phyloP scores from a whole-genome alignment of 306 rosid species.

The Cucurbita moschata region DNA sequence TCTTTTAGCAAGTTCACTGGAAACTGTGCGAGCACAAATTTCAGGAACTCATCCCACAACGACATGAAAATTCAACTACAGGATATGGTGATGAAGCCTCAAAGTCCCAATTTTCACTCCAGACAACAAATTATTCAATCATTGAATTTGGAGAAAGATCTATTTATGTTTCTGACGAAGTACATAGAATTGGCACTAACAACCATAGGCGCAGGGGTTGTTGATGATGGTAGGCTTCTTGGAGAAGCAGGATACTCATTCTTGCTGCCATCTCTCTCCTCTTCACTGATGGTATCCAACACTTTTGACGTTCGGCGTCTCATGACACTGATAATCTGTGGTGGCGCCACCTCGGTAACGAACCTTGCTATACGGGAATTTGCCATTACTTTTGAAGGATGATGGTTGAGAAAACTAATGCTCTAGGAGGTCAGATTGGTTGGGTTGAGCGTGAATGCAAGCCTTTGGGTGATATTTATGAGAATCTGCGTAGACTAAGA shows the following conservation, averaged over 20 bases:
- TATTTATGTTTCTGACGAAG: slow-evolving; percentile 17
- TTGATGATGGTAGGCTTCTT: neutral
- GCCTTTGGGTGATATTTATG: neutral
- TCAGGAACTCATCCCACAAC: neutral
- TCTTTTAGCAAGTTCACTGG: neutral
- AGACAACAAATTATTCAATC: neutral
- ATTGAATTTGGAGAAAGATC: slow-evolving; percentile 16
- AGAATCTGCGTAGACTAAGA: neutral
- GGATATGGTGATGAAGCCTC: neutral
- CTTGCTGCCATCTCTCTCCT: slow-evolving; percentile 40
- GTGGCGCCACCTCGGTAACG: slow-evolving; percentile 85
- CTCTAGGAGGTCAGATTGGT: neutral
- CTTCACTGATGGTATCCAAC: slow-evolving; percentile 82
- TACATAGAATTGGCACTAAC: slow-evolving; percentile 2
- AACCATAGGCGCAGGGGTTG: slow-evolving; percentile 6
- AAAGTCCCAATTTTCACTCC: neutral
- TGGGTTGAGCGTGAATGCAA: neutral
- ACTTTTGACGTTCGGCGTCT: slow-evolving; percentile 62
- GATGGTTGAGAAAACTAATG: neutral
- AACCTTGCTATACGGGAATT: slow-evolving; percentile 64
- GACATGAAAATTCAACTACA: neutral
- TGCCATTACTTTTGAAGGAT: slow-evolving; percentile 34
- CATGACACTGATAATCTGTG: slow-evolving; percentile 70
- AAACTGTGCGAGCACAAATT: neutral
- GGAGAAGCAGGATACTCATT: slow-evolving; percentile 5